Evolutionary conservation across 805 yeast genomes (phyloP).

Genomic region (Blastobotrys terrestris): DNA sequence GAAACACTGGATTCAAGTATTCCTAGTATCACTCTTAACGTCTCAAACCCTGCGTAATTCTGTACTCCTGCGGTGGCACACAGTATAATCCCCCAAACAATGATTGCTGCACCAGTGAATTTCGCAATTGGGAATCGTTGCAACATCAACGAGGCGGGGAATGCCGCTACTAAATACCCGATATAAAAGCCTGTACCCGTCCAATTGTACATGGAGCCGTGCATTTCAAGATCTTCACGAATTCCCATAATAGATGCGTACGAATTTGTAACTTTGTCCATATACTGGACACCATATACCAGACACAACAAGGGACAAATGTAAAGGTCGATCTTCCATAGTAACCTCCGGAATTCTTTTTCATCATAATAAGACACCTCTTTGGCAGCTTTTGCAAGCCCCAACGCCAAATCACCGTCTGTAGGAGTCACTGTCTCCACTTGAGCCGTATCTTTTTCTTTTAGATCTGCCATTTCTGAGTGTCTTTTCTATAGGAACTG

Average conservation of each 20-base stretch:
- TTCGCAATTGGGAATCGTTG: conserved; percentile 57
- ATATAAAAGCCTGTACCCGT: conserved; percentile 55
- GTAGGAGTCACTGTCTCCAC: background rate
- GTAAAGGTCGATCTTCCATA: conserved; percentile 47
- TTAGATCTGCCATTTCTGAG: background rate
- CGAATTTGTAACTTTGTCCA: conserved; percentile 53
- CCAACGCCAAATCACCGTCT: background rate
- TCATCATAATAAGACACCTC: conserved; percentile 3
- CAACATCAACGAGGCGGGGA: conserved; percentile 40
- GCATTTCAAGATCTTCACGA: conserved; percentile 40
- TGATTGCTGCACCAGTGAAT: conserved; percentile 41
- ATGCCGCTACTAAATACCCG: conserved; percentile 56
- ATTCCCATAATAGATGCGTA: conserved; percentile 51
- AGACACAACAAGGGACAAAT: conserved; percentile 47
- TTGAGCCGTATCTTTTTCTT: background rate
- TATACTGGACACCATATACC: conserved; percentile 47
- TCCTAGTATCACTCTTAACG: conserved; percentile 45
- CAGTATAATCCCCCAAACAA: conserved; percentile 57
- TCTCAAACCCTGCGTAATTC: conserved; percentile 40
- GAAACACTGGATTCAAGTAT: conserved; percentile 48
- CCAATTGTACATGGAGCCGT: conserved; percentile 40
- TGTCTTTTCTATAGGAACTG: too few species aligned
- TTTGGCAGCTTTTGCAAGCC: background rate
- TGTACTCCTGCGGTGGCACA: conserved; percentile 43
- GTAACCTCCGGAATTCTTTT: conserved; percentile 23